Conservation (phyloP, 257 asterid species). For the Solanum clarkiae region DNA sequence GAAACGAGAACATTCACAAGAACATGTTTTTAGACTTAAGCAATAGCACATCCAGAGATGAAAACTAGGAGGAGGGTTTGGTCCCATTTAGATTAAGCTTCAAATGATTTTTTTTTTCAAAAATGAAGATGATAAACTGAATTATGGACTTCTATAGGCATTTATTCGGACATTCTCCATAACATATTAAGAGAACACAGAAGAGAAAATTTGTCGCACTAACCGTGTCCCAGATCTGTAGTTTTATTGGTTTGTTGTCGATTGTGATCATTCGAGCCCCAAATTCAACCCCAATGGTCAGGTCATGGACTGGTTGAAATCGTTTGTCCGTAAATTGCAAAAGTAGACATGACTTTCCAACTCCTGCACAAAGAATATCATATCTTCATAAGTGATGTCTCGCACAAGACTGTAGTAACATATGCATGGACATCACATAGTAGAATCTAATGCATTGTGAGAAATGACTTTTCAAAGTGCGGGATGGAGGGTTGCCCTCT, state of each 20-base stretch:
- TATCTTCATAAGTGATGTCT: not conserved
- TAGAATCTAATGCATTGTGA: not conserved
- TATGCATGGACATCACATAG: not conserved
- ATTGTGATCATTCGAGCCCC: slow-evolving; percentile 66
- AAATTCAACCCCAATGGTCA: slow-evolving; percentile 76
- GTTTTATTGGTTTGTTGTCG: slow-evolving; percentile 55
- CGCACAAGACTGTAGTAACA: not conserved
- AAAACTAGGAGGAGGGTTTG: not conserved
- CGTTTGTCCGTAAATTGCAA: slow-evolving; percentile 74
- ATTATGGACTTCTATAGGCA: not conserved
- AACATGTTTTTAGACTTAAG: not conserved
- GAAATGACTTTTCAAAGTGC: not conserved
- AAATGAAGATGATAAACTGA: not conserved
- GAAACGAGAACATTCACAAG: not conserved
- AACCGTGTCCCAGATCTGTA: slow-evolving; percentile 87
- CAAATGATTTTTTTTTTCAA: not conserved
- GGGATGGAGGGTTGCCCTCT: not conserved
- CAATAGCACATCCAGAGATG: not conserved
- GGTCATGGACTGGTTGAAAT: slow-evolving; percentile 74
- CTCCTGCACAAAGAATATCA: slow-evolving; percentile 29
- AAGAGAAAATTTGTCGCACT: slow-evolving; percentile 1
- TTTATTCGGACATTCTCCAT: not conserved
- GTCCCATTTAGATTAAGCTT: not conserved
- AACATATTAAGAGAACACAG: not conserved
- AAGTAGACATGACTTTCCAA: slow-evolving; percentile 78